A percentile compares a stretch with the other conserved stretches of the same genome.
Conservation (phyloP, 345 rosid genomes). For the Salix udensis region DNA sequence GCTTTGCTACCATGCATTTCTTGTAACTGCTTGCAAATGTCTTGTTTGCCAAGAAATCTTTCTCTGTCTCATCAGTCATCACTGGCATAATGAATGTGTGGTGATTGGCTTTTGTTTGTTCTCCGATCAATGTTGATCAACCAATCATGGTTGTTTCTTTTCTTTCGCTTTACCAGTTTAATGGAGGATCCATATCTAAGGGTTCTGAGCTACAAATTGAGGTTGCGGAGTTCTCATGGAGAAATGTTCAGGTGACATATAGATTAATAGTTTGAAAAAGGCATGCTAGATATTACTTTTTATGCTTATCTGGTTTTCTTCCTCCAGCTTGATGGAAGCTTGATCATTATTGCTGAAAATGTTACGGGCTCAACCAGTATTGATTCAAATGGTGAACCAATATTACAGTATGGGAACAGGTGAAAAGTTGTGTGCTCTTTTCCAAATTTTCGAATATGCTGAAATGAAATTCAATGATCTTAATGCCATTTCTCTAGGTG, state of each 20-base stretch:
- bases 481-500: constrained; percentile 42
- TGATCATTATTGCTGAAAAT: constrained; percentile 63
- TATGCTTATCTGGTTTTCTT: constrained; percentile 22
- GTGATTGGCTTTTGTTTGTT: background rate
- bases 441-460: constrained; percentile 1
- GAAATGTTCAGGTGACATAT: constrained; percentile 67
- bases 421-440: constrained; percentile 16
- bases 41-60: background rate
- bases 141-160: constrained; percentile 9
- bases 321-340: constrained; percentile 79
- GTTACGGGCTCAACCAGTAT: constrained; percentile 64
- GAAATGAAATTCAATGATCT: constrained; percentile 4
- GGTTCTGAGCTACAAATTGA: constrained; percentile 84
- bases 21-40: background rate
- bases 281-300: constrained; percentile 3
- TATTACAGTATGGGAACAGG: constrained; percentile 72
- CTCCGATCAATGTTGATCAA: background rate
- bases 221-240: constrained; percentile 87
- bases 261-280: background rate
- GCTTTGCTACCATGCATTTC: constrained; percentile 6
- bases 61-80: background rate
- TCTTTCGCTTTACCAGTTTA: constrained; percentile 45
- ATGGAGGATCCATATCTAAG: constrained; percentile 66
- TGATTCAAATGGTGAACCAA: constrained; percentile 49
- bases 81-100: background rate